Evolutionary conservation across 202 grass and related monocot species (phyloP).

Genomic region (Musa balbisiana): DNA sequence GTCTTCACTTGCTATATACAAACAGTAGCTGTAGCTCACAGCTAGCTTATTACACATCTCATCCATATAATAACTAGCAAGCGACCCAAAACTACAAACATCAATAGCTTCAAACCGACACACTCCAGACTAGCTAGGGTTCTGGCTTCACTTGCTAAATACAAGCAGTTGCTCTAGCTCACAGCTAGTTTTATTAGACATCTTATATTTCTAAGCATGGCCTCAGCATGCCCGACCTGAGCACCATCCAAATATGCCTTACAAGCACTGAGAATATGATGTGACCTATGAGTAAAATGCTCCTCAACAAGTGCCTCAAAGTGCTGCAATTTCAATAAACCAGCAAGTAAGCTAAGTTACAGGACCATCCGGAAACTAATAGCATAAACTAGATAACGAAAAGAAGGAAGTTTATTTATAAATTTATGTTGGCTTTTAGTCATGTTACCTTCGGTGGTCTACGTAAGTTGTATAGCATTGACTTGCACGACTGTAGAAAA

Average conservation of each 20-base stretch:
- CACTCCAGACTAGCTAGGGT: no score
- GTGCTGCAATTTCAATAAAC: slow-evolving; percentile 52
- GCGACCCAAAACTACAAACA: no score
- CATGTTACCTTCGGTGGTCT: slow-evolving; percentile 74
- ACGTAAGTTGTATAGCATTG: slow-evolving; percentile 67
- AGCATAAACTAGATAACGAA: no score
- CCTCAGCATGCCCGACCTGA: slow-evolving; percentile 36
- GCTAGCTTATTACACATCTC: no score
- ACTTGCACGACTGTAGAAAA: slow-evolving; percentile 84
- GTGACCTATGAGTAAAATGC: slow-evolving; percentile 46
- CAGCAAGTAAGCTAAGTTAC: background rate
- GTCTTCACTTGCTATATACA: no score
- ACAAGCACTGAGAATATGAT: slow-evolving; percentile 51
- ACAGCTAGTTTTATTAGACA: no score
- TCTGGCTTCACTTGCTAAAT: no score
- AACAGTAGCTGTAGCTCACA: no score
- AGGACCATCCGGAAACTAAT: background rate
- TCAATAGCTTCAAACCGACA: no score
- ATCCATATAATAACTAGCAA: no score
- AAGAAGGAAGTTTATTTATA: background rate
- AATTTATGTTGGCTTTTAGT: background rate
- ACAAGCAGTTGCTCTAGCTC: no score
- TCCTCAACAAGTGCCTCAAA: slow-evolving; percentile 78
- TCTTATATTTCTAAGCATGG: no score
- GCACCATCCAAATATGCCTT: slow-evolving; percentile 62